Conservation (phyloP, 352 stramenopile species). For the Globisporangium spinosum region DNA sequence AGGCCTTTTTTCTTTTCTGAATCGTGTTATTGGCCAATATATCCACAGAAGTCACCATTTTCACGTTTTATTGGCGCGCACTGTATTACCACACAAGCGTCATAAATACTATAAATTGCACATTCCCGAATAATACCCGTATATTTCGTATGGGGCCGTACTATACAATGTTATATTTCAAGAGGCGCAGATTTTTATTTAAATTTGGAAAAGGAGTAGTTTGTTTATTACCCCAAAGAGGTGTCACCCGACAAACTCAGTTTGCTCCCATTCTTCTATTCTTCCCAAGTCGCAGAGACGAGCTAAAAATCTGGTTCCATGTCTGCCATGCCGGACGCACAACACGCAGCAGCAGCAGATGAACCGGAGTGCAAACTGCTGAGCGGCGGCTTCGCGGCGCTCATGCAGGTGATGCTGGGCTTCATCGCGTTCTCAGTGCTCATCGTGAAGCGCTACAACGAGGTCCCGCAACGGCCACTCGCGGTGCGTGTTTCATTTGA, state of each 20-base stretch:
- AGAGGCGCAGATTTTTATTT: too few relatives aligned
- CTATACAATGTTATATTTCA: too few relatives aligned
- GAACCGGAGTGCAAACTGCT: conserved; percentile 76
- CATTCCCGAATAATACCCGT: too few relatives aligned
- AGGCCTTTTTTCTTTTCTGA: too few relatives aligned
- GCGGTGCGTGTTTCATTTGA: conserved; percentile 30
- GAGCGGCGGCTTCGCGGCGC: conserved; percentile 66
- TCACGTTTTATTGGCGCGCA: too few relatives aligned
- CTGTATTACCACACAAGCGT: too few relatives aligned
- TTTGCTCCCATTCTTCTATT: neutral
- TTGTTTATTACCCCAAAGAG: too few relatives aligned
- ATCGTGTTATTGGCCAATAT: too few relatives aligned
- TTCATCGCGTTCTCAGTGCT: conserved; percentile 84
- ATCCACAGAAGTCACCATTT: too few relatives aligned
- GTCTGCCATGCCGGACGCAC: conserved; percentile 18
- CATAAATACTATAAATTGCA: too few relatives aligned
- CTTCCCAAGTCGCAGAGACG: neutral
- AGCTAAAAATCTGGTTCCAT: neutral
- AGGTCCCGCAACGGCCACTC: conserved; percentile 76
- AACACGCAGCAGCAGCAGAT: conserved; percentile 17
- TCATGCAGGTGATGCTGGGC: conserved; percentile 74
- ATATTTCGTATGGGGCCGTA: too few relatives aligned
- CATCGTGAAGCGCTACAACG: conserved; percentile 63
- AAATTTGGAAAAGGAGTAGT: too few relatives aligned
- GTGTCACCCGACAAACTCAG: neutral